Evolutionary conservation across 2,329 filamentous ascomycete genomes (phyloP).

Genomic region (Coleophoma eucalyptorum): DNA sequence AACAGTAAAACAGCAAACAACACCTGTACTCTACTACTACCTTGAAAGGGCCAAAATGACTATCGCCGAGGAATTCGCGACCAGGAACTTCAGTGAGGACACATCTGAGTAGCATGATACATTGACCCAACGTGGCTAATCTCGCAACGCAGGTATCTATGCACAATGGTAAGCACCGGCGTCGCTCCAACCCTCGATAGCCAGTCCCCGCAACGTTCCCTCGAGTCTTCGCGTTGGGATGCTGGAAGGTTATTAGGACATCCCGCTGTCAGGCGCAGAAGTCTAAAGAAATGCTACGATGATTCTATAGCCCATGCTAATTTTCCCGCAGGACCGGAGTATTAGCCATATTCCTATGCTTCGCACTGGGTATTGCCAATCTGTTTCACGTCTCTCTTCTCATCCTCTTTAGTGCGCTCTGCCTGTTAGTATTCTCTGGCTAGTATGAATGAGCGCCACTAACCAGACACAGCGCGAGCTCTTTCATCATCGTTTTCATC

Average conservation of each 20-base stretch:
- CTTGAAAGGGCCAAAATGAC: constrained; percentile 51
- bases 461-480: constrained; percentile 50
- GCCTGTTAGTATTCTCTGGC: constrained; percentile 41
- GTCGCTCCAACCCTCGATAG: background rate
- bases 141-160: constrained; percentile 56
- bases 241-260: too few relatives aligned
- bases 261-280: too few relatives aligned
- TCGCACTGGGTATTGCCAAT: constrained; percentile 66
- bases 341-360: constrained; percentile 66
- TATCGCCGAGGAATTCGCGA: constrained; percentile 68
- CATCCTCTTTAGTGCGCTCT: constrained; percentile 41
- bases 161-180: constrained; percentile 63
- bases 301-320: too few relatives aligned
- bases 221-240: too few relatives aligned
- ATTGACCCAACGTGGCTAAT: constrained; percentile 15
- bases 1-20: background rate
- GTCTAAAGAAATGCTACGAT: too few relatives aligned
- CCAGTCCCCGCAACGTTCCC: too few relatives aligned
- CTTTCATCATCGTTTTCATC: constrained; percentile 75
- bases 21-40: constrained; percentile 5
- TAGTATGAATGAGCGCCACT: constrained; percentile 2
- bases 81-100: constrained; percentile 68
- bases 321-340: constrained; percentile 56
- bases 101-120: background rate
- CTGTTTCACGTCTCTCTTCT: constrained; percentile 52